phyloP scores from a whole-genome alignment of 495 filamentous ascomycete species.

The Saxophila tyrrhenica region DNA sequence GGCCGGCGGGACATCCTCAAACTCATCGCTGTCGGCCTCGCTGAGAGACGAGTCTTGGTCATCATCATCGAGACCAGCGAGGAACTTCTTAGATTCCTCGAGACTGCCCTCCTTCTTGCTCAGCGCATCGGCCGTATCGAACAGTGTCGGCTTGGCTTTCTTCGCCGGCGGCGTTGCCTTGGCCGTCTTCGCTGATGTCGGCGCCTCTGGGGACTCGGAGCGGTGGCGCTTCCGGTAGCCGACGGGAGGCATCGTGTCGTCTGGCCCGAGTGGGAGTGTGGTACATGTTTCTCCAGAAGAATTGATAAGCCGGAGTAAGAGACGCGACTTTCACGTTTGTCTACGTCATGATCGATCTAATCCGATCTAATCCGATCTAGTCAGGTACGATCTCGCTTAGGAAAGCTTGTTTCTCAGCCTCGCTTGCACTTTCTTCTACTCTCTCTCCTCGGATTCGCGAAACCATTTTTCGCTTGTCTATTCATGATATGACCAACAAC shows the following conservation, averaged over 20 bases:
- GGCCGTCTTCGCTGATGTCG: slow-evolving; percentile 17
- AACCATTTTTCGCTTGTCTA: too few relatives aligned
- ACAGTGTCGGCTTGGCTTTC: slow-evolving; percentile 30
- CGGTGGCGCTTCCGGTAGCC: slow-evolving; percentile 26
- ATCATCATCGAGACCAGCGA: slow-evolving; percentile 41
- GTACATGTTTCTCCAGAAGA: background rate
- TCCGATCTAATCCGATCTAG: too few relatives aligned
- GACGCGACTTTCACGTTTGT: too few relatives aligned
- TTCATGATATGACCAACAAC: too few relatives aligned
- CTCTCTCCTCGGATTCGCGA: too few relatives aligned
- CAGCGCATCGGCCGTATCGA: slow-evolving; percentile 55
- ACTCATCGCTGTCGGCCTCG: slow-evolving; percentile 46
- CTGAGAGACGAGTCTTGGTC: slow-evolving; percentile 47
- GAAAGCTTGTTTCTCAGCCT: too few relatives aligned
- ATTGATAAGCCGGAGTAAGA: background rate
- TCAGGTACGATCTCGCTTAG: too few relatives aligned
- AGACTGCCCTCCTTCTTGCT: slow-evolving; percentile 36
- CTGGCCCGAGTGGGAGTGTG: background rate
- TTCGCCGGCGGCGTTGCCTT: slow-evolving; percentile 5
- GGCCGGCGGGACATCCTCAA: slow-evolving; percentile 45
- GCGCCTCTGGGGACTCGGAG: slow-evolving; percentile 16
- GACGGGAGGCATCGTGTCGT: slow-evolving; percentile 26
- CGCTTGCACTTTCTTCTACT: too few relatives aligned
- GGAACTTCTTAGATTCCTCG: slow-evolving; percentile 37
- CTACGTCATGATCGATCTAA: too few relatives aligned